Base-by-base conservation (phyloP, 805 yeast genomes). In the Metschnikowia borealis region DNA sequence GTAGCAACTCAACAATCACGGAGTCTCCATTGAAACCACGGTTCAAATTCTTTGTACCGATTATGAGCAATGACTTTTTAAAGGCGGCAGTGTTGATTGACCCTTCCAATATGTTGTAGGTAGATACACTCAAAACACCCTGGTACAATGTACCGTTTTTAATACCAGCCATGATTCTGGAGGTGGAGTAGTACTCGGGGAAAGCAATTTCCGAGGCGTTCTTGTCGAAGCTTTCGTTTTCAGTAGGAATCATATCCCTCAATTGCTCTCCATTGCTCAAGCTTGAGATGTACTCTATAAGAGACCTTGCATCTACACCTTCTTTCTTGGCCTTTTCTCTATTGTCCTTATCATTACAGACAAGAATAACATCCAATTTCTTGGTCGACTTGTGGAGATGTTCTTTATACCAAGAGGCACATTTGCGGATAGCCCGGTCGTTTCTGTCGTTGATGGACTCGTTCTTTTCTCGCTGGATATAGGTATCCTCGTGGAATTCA, bases 21-120 rank as follows among this genome's bases (percentile, higher is more conserved):
- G 83, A 79, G 62, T 94, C 99, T 26, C 96, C 91, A 60, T 88
- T 89, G 71, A 92, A 92, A 0, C 92, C 87, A 67, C 99, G 82
- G 66, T 94, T 94, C 58, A 94, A 69, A 64, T 84, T 84, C 61
- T 87, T 88, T 43, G 91, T 78, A 0, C 99, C 99, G 11, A 87
- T 69, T 36, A 94, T 74, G 38, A 92, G 72, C 31, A 94, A 74
- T 1, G 97, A 97, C 64, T 84, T 86, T 39, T 89, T 84, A 62
- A 89, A 84, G 0, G 86, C 80, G 1, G 84, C 73, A 5, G 87
- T 80, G 46, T 81, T 78, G 2, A 94, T 85, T 0, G 87, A 78
- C 46, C 96, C 99, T 70, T 94, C 96, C 51, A 91, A 74, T 61
- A 87, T 84, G 65, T 94, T 94, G 66, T 89, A 94, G 17, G 90